Percentiles rank a stretch among this genome's conserved stretches.
Conservation (phyloP, 768 basidiomycete species). For the Suillus hirtellus region DNA sequence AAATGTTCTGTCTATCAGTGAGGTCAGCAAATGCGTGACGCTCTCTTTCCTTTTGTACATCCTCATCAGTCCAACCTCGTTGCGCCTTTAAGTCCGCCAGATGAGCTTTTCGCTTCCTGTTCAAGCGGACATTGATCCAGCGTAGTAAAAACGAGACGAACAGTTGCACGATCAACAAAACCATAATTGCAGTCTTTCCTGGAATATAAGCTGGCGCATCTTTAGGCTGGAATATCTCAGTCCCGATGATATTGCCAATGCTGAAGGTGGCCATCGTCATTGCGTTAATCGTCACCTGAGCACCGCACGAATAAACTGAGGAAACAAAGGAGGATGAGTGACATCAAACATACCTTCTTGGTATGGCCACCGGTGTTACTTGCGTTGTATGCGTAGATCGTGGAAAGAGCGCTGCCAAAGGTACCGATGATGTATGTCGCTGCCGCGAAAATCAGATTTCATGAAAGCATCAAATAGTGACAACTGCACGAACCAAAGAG, state of each 20-base stretch:
- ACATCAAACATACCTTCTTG: slow-evolving; percentile 47
- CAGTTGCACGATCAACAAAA: slow-evolving; percentile 55
- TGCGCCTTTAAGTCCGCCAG: slow-evolving; percentile 46
- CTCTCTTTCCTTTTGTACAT: slow-evolving; percentile 58
- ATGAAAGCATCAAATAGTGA: neutral
- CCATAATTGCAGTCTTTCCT: slow-evolving; percentile 66
- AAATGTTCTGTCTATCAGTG: slow-evolving; percentile 65
- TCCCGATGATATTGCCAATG: slow-evolving; percentile 62
- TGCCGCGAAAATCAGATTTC: slow-evolving; percentile 22
- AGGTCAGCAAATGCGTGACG: slow-evolving; percentile 62
- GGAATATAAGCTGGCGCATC: slow-evolving; percentile 65
- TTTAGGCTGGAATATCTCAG: slow-evolving; percentile 61
- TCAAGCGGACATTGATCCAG: slow-evolving; percentile 55
- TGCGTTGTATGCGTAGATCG: slow-evolving; percentile 64
- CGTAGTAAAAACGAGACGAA: slow-evolving; percentile 48
- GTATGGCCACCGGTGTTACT: slow-evolving; percentile 66
- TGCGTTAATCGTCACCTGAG: slow-evolving; percentile 56
- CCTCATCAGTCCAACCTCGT: slow-evolving; percentile 57
- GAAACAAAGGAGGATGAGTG: neutral
- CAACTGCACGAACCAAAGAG: slow-evolving; percentile 48
- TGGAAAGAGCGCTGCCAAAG: slow-evolving; percentile 59
- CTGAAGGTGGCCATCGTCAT: slow-evolving; percentile 57
- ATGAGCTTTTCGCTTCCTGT: slow-evolving; percentile 43
- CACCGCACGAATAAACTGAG: neutral
- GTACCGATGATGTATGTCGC: slow-evolving; percentile 53